Conservation (phyloP, 768 basidiomycete genomes). For the Mycena vitilis region DNA sequence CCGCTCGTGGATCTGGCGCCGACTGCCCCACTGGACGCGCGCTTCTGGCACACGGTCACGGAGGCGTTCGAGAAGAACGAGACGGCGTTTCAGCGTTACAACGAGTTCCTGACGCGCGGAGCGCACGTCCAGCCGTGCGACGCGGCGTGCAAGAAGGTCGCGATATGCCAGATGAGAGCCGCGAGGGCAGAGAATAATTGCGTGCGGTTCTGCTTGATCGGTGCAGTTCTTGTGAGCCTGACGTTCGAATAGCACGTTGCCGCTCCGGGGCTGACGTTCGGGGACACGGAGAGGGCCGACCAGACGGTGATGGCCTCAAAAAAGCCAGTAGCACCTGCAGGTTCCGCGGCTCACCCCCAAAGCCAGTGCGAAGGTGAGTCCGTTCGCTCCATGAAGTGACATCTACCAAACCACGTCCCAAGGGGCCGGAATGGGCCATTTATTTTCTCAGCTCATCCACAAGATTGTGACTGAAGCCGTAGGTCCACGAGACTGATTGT, state of each 20-base stretch:
- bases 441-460: not conserved
- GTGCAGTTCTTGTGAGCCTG: not conserved
- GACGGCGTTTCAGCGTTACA: constrained; percentile 58
- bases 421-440: not conserved
- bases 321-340: not conserved
- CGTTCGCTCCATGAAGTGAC: not conserved
- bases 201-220: constrained; percentile 39
- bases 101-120: constrained; percentile 56
- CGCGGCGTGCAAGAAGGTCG: constrained; percentile 23
- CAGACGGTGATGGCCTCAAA: not conserved
- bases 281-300: constrained; percentile 30
- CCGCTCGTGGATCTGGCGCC: constrained; percentile 48
- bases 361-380: constrained; percentile 25
- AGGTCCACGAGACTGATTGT: not conserved
- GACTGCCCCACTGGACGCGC: constrained; percentile 55
- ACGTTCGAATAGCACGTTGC: constrained; percentile 20
- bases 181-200: constrained; percentile 58
- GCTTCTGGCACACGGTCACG: constrained; percentile 73
- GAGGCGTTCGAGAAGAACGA: constrained; percentile 63
- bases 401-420: not conserved
- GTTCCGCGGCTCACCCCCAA: constrained; percentile 2
- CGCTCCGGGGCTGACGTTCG: constrained; percentile 24
- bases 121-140: constrained; percentile 48
- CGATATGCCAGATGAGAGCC: not conserved
- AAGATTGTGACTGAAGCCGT: constrained; percentile 11